phyloP scores from a whole-genome alignment of 768 basidiomycete species.

The Macrolepiota fuliginosa region DNA sequence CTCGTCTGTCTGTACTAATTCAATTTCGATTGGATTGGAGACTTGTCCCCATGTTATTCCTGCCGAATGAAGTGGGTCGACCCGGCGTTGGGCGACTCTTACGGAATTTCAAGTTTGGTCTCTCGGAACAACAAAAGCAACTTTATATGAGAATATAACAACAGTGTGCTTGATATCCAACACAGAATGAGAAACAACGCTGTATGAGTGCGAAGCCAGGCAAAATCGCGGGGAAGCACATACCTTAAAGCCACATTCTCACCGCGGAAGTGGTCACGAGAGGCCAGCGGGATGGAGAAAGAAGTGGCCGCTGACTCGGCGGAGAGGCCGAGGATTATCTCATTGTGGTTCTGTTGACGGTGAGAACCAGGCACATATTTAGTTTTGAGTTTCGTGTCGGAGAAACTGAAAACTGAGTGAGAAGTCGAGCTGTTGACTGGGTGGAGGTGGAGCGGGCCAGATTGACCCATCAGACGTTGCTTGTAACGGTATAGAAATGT shows the following conservation, averaged over 20 bases:
- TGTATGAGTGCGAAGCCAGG: not conserved
- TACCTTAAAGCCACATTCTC: not conserved
- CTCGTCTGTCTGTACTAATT: not conserved
- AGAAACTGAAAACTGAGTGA: not conserved
- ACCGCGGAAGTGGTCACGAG: conserved; percentile 3
- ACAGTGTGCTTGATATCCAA: not conserved
- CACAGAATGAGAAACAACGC: not conserved
- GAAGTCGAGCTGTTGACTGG: not conserved
- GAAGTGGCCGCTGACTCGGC: not conserved
- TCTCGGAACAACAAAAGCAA: not conserved
- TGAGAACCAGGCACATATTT: not conserved
- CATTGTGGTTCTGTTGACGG: not conserved
- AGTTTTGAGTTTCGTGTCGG: not conserved
- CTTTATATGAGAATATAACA: not conserved
- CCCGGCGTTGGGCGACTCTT: not conserved
- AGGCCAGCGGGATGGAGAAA: not conserved
- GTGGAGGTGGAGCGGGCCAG: not conserved
- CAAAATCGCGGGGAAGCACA: not conserved
- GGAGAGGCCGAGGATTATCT: not conserved
- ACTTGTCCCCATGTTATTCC: not conserved
- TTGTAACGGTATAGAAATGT: too few relatives aligned
- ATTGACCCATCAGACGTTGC: too few relatives aligned
- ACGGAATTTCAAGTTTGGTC: not conserved
- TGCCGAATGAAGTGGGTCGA: not conserved
- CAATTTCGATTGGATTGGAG: not conserved